Evolutionary conservation across 805 yeast species (phyloP).

Genomic region (Spencermartinsiella europaea): DNA sequence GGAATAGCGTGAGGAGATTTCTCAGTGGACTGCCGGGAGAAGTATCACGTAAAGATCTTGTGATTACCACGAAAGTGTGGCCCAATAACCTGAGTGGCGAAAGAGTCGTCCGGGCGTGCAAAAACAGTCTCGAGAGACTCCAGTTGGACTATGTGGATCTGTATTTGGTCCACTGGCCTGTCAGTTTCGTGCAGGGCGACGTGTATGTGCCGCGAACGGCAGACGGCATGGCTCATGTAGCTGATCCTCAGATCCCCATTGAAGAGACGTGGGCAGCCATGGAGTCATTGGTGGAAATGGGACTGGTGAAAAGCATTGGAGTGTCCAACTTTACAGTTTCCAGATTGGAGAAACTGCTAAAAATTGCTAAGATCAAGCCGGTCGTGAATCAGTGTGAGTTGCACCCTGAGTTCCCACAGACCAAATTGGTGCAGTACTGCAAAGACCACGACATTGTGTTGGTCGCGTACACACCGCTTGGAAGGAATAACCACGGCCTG

Average conservation of each 20-base stretch:
- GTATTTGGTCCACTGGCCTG: constrained; percentile 51
- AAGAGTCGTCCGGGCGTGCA: constrained; percentile 39
- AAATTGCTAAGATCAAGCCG: constrained; percentile 49
- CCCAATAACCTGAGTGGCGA: constrained; percentile 37
- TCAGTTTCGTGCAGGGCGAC: constrained; percentile 35
- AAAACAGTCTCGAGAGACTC: constrained; percentile 38
- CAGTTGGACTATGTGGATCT: constrained; percentile 48
- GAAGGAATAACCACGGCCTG: background rate
- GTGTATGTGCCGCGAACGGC: constrained; percentile 22
- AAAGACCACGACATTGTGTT: background rate
- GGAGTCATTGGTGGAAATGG: constrained; percentile 48
- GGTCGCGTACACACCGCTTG: constrained; percentile 1
- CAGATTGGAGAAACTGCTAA: constrained; percentile 47
- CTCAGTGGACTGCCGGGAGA: constrained; percentile 53
- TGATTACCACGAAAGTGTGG: constrained; percentile 39
- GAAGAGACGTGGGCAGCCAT: constrained; percentile 57
- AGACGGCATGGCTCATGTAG: constrained; percentile 20
- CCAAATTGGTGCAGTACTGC: background rate
- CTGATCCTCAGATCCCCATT: constrained; percentile 12
- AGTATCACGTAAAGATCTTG: constrained; percentile 43
- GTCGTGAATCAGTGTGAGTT: constrained; percentile 71
- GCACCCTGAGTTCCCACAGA: constrained; percentile 49
- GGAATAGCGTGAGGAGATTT: constrained; percentile 46
- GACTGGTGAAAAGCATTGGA: constrained; percentile 58
- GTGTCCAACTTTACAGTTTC: constrained; percentile 64